Conservation (phyloP, 768 basidiomycete species). For the Cubamyces lactineus region DNA sequence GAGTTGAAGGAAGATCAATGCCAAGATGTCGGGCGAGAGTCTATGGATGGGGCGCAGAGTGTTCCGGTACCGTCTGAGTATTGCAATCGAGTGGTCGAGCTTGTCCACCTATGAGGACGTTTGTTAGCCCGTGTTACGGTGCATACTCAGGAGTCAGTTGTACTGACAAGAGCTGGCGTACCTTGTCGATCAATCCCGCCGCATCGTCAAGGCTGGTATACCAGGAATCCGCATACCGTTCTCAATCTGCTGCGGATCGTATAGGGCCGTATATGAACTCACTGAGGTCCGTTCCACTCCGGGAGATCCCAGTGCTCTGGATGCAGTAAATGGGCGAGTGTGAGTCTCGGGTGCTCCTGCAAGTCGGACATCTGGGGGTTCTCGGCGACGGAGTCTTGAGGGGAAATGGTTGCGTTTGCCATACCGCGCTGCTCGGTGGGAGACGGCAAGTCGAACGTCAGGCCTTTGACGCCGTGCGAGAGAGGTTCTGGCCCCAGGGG, state of each 20-base stretch:
- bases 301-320: slow-evolving; percentile 32
- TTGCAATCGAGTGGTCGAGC: slow-evolving; percentile 30
- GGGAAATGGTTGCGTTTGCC: background rate
- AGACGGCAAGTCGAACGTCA: slow-evolving; percentile 2
- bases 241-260: background rate
- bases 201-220: slow-evolving; percentile 10
- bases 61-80: slow-evolving; percentile 35
- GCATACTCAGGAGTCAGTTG: background rate
- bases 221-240: background rate
- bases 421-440: slow-evolving; percentile 5
- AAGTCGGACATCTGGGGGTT: background rate
- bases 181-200: slow-evolving; percentile 20
- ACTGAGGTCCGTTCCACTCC: slow-evolving; percentile 28
- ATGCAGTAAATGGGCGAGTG: slow-evolving; percentile 28
- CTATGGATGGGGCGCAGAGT: slow-evolving; percentile 31
- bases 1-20: slow-evolving; percentile 29
- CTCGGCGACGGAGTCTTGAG: background rate
- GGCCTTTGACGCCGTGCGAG: slow-evolving; percentile 10
- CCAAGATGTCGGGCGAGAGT: slow-evolving; percentile 31
- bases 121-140: background rate
- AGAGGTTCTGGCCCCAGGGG: slow-evolving; percentile 8
- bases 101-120: slow-evolving; percentile 21
- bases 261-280: slow-evolving; percentile 1
- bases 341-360: slow-evolving; percentile 12
- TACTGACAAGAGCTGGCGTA: background rate